Evolutionary conservation across 2,329 filamentous ascomycete genomes (phyloP).

Genomic region (Colletotrichum scovillei): DNA sequence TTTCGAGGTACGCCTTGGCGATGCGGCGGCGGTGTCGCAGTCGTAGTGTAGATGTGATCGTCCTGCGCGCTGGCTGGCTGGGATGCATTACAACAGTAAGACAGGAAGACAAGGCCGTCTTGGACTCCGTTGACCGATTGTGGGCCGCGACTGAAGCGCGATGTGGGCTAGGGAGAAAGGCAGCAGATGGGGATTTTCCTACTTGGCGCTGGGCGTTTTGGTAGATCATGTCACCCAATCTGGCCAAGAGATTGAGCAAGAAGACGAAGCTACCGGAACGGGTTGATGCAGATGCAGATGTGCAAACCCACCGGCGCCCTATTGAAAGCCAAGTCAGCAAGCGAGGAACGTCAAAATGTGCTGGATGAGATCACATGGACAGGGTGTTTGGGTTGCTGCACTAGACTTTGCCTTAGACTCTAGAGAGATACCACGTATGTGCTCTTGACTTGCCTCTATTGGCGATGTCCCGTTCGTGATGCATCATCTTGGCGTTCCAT

Average conservation of each 20-base stretch:
- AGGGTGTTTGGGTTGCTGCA: neutral
- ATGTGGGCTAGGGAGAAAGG: neutral
- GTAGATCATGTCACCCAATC: slow-evolving; percentile 32
- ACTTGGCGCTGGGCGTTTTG: slow-evolving; percentile 18
- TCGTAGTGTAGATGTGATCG: slow-evolving; percentile 9
- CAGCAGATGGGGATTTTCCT: neutral
- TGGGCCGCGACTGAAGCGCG: neutral
- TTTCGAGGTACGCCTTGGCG: slow-evolving; percentile 32
- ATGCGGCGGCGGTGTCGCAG: slow-evolving; percentile 4
- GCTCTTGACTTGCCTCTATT: neutral
- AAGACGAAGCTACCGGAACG: neutral
- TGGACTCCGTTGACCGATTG: neutral
- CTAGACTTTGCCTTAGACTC: neutral
- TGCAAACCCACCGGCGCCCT: slow-evolving; percentile 5
- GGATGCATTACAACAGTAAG: neutral
- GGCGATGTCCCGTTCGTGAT: neutral
- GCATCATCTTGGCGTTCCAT: slow-evolving; percentile 14
- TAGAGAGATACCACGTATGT: neutral
- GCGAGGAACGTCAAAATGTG: slow-evolving; percentile 13
- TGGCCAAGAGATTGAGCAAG: slow-evolving; percentile 22
- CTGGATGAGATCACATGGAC: neutral
- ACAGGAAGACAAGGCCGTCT: neutral
- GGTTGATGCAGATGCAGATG: neutral
- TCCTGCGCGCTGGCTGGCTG: neutral
- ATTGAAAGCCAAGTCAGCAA: slow-evolving; percentile 21